Percentiles rank a stretch among this genome's conserved stretches.
These are phyloP conservation scores for Hyphopichia pseudoburtonii DNA, from an alignment of 1,139 yeast species.

Conservation along the genomic window DNA sequence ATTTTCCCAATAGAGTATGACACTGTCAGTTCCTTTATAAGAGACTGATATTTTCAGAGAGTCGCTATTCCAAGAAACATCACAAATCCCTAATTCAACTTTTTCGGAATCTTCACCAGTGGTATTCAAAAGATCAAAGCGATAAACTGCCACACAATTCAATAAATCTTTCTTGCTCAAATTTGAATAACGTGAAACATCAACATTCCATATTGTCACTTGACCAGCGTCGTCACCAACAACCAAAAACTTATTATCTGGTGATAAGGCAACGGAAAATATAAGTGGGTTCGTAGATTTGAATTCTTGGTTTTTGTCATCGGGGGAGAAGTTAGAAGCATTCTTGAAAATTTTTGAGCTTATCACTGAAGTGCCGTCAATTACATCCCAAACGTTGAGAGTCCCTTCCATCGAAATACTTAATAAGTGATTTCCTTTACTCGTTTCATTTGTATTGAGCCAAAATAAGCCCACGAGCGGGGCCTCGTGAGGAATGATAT, in stretches of 20 bases:
- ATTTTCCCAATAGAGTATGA: constrained; percentile 27
- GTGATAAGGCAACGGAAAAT: constrained; percentile 53
- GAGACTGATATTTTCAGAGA: constrained; percentile 37
- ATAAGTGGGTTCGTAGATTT: constrained; percentile 24
- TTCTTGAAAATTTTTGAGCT: constrained; percentile 26
- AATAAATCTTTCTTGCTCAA: constrained; percentile 13
- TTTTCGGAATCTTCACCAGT: constrained; percentile 7
- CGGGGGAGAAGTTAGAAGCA: constrained; percentile 20
- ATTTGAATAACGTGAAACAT: constrained; percentile 10
- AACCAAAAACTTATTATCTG: constrained; percentile 49
- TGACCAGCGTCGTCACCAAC: constrained; percentile 65
- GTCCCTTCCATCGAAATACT: constrained; percentile 69
- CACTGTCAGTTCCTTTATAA: constrained; percentile 45
- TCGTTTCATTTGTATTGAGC: constrained; percentile 26
- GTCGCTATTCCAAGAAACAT: constrained; percentile 41
- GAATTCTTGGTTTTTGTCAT: constrained; percentile 7
- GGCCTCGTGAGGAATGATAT: constrained; percentile 44
- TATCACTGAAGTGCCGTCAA: constrained; percentile 31
- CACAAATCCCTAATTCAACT: constrained; percentile 35
- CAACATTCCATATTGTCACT: constrained; percentile 53
- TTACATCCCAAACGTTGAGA: constrained; percentile 65
- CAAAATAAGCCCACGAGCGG: constrained; percentile 58
- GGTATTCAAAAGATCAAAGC: constrained; percentile 12
- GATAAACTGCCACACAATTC: constrained; percentile 26
- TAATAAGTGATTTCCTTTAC: constrained; percentile 23